A percentile compares a stretch with the other conserved stretches of the same genome.
phyloP scores from a whole-genome alignment of 345 rosid species.

The Aquilaria sinensis region DNA sequence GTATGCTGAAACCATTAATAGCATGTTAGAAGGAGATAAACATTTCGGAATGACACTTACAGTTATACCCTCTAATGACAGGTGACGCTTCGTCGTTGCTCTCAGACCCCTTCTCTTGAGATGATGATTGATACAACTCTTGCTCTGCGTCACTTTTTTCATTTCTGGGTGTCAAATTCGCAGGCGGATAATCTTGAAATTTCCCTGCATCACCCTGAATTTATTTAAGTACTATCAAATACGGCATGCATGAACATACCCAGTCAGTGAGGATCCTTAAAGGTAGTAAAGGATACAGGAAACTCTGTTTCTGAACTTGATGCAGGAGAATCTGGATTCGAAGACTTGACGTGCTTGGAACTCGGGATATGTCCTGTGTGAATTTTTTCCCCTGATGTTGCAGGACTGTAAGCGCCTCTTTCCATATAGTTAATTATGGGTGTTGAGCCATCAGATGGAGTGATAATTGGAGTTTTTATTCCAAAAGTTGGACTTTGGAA shows the following conservation, averaged over 20 bases:
- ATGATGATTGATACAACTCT: slow-evolving; percentile 33
- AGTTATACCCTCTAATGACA: slow-evolving; percentile 21
- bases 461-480: slow-evolving; percentile 34
- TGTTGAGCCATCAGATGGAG: slow-evolving; percentile 33
- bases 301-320: slow-evolving; percentile 31
- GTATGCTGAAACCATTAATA: not conserved
- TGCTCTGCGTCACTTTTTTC: slow-evolving; percentile 30
- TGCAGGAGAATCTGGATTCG: slow-evolving; percentile 31
- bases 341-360: slow-evolving; percentile 31
- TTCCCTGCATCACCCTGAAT: slow-evolving; percentile 47
- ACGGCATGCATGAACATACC: slow-evolving; percentile 12
- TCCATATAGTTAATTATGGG: slow-evolving; percentile 35
- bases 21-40: slow-evolving; percentile 1
- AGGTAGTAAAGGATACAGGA: slow-evolving; percentile 43
- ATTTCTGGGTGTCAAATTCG: slow-evolving; percentile 23
- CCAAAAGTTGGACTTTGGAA: slow-evolving; percentile 63
- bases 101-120: slow-evolving; percentile 43
- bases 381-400: slow-evolving; percentile 25
- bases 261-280: slow-evolving; percentile 6
- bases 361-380: slow-evolving; percentile 23
- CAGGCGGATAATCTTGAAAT: slow-evolving; percentile 30
- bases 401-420: slow-evolving; percentile 32
- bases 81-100: slow-evolving; percentile 47
- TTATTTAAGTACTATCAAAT: slow-evolving; percentile 39
- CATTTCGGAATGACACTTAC: slow-evolving; percentile 9